Evolutionary conservation across 1,139 yeast species (phyloP).

Genomic region (Debaryomyces coudertii): DNA sequence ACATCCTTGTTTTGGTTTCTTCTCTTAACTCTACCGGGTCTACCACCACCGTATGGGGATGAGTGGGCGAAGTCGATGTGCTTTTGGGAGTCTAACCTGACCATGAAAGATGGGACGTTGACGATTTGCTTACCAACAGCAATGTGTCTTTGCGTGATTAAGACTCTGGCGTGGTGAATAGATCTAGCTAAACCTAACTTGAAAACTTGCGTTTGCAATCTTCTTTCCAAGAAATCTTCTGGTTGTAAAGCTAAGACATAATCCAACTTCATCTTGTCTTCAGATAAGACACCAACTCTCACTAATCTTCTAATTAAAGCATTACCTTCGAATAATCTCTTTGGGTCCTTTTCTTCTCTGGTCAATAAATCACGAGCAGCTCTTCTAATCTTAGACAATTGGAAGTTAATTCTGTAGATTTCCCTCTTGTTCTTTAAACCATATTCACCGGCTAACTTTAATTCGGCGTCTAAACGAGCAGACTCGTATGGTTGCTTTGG

Average conservation of each 20-base stretch:
- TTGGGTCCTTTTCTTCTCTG: constrained; percentile 99
- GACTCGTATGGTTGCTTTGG: constrained; percentile 99
- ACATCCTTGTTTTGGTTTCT: constrained; percentile 74
- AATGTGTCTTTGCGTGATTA: constrained; percentile 98
- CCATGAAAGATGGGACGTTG: constrained; percentile 98
- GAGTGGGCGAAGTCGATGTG: constrained; percentile 99
- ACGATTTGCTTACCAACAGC: constrained; percentile 99
- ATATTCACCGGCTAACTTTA: constrained; percentile 99
- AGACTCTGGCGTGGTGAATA: constrained; percentile 99
- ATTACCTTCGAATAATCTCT: constrained; percentile 99
- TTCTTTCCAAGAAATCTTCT: constrained; percentile 99
- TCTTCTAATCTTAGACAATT: constrained; percentile 99
- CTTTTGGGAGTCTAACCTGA: constrained; percentile 99
- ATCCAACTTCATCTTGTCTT: constrained; percentile 99
- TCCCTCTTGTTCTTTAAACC: constrained; percentile 99
- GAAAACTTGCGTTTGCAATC: constrained; percentile 99
- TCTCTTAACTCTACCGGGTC: constrained; percentile 99
- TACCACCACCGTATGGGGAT: constrained; percentile 99
- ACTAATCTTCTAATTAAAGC: constrained; percentile 98
- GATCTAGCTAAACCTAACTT: constrained; percentile 99
- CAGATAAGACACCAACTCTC: constrained; percentile 98
- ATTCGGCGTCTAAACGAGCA: constrained; percentile 99
- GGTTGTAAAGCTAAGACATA: constrained; percentile 97
- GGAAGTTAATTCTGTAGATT: constrained; percentile 98
- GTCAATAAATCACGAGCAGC: constrained; percentile 99